These are phyloP conservation scores for Bipolaris gigantea DNA, from an alignment of 2,329 filamentous ascomycete species.

Conservation along the genomic window DNA sequence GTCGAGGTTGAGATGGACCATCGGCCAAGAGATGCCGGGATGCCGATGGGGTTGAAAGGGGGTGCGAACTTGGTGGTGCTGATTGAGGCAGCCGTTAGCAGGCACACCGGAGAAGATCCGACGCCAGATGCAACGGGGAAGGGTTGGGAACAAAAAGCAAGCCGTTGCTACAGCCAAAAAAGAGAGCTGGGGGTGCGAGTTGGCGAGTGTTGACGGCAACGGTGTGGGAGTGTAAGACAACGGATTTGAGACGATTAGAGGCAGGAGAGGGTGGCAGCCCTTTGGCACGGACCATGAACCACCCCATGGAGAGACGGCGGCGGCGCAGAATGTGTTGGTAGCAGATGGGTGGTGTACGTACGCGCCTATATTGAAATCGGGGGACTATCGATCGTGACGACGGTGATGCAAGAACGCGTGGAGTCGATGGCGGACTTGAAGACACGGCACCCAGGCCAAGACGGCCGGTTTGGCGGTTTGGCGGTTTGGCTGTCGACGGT, in stretches of 20 bases:
- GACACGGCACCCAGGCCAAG: background rate
- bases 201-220: too few species aligned
- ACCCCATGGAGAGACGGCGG: background rate
- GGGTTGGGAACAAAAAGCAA: background rate
- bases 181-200: too few species aligned
- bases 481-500: background rate
- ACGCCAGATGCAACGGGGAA: background rate
- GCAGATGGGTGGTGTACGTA: too few species aligned
- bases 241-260: too few species aligned
- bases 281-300: background rate
- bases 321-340: background rate
- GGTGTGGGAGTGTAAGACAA: too few species aligned
- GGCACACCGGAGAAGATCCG: background rate
- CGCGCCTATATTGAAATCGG: too few species aligned
- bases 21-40: background rate
- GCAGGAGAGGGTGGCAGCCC: too few species aligned
- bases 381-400: background rate
- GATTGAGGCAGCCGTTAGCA: background rate
- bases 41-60: constrained; percentile 5
- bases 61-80: background rate
- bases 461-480: background rate
- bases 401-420: background rate
- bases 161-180: background rate
- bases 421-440: background rate
- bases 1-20: background rate